A percentile compares a stretch with the other conserved stretches of the same genome.
These are phyloP conservation scores for Skeletonema menzelii DNA, from an alignment of 108 stramenopile species.

Conservation along the genomic window DNA sequence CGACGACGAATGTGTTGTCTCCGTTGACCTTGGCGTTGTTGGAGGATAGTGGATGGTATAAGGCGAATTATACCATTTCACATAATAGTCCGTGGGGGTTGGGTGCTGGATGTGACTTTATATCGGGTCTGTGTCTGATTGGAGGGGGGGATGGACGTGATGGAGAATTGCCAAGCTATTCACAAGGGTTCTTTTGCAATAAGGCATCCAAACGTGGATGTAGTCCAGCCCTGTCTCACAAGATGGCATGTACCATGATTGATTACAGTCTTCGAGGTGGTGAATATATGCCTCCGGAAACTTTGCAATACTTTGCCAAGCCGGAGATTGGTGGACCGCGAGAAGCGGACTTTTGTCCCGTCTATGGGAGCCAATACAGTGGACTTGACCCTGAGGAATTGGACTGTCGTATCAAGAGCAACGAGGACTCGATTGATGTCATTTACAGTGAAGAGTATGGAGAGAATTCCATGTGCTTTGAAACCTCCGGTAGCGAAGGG, in stretches of 20 bases:
- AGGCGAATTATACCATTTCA: slow-evolving; percentile 56
- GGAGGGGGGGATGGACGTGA: slow-evolving; percentile 43
- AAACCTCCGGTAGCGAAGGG: slow-evolving; percentile 63
- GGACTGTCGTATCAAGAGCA: slow-evolving; percentile 58
- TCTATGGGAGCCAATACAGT: slow-evolving; percentile 72
- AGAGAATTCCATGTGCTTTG: slow-evolving; percentile 69
- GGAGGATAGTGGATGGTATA: slow-evolving; percentile 89
- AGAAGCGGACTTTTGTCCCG: slow-evolving; percentile 83
- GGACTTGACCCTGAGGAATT: slow-evolving; percentile 58
- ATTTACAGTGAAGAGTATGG: slow-evolving; percentile 73
- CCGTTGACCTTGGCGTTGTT: slow-evolving; percentile 75
- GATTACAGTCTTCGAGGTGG: slow-evolving; percentile 66
- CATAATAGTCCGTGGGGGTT: slow-evolving; percentile 58
- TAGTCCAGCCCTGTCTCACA: slow-evolving; percentile 69
- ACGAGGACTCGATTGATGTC: slow-evolving; percentile 61
- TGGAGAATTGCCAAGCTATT: slow-evolving; percentile 58
- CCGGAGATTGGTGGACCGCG: slow-evolving; percentile 66
- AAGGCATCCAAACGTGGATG: slow-evolving; percentile 61
- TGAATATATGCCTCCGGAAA: slow-evolving; percentile 42
- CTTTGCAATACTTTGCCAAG: slow-evolving; percentile 73
- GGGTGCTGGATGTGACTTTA: slow-evolving; percentile 83
- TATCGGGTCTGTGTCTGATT: slow-evolving; percentile 60
- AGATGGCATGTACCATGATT: slow-evolving; percentile 80
- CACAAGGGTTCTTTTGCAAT: slow-evolving; percentile 72
- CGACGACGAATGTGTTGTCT: slow-evolving; percentile 72